Conservation (phyloP, 139 green algal genomes). For the Picochlorum sp. region DNA sequence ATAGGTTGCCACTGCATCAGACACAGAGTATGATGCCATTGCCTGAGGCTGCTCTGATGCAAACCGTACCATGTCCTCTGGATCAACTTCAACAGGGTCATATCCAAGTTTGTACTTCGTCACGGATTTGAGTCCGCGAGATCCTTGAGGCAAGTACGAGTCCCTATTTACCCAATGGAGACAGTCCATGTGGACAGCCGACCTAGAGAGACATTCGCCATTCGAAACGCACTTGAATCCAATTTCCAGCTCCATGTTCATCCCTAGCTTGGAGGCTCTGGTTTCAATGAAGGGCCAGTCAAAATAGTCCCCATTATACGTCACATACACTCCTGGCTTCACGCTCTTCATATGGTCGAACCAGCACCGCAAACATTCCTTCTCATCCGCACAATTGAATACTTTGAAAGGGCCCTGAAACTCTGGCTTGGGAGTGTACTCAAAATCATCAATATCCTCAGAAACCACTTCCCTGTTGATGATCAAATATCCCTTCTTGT, state of each 20-base stretch:
- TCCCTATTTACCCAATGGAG: constrained; percentile 96
- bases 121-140: constrained; percentile 88
- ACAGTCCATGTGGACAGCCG: constrained; percentile 91
- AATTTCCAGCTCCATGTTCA: constrained; percentile 76
- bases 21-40: constrained; percentile 96
- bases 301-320: constrained; percentile 99
- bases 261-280: constrained; percentile 64
- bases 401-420: constrained; percentile 83
- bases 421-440: constrained; percentile 96
- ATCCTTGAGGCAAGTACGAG: constrained; percentile 93
- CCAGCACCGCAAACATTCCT: constrained; percentile 65
- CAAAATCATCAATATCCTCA: constrained; percentile 86
- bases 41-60: constrained; percentile 57
- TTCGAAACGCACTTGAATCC: constrained; percentile 44
- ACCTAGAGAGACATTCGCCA: constrained; percentile 24
- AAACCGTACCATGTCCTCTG: constrained; percentile 87
- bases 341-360: constrained; percentile 86
- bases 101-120: constrained; percentile 96
- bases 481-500: constrained; percentile 94
- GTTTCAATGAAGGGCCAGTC: constrained; percentile 95
- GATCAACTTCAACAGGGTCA: constrained; percentile 90
- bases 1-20: constrained; percentile 93
- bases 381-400: constrained; percentile 82
- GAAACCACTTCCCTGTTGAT: constrained; percentile 85
- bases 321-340: constrained; percentile 90